Percentiles rank a stretch among this genome's conserved stretches.
phyloP scores from a whole-genome alignment of 2,329 filamentous ascomycete species.

The Alternaria triticimaculans region DNA sequence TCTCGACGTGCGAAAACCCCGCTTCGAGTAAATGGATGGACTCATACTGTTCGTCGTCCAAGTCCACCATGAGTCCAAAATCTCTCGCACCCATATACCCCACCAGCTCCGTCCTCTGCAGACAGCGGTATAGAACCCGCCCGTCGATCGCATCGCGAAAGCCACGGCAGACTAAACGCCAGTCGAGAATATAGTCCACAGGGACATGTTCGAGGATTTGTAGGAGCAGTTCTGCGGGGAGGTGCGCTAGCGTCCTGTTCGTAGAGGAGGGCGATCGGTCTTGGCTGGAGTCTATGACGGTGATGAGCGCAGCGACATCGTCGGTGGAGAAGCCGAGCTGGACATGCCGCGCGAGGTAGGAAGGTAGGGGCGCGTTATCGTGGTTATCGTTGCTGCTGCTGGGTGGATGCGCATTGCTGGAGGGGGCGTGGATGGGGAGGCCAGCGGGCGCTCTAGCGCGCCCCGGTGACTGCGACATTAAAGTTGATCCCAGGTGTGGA shows the following conservation, averaged over 20 bases:
- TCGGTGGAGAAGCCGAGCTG: constrained; percentile 34
- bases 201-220: constrained; percentile 37
- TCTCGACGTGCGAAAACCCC: constrained; percentile 12
- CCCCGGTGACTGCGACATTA: constrained; percentile 5
- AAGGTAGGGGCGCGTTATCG: constrained; percentile 15
- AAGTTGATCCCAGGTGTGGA: constrained; percentile 1
- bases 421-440: not conserved
- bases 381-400: not conserved
- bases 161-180: constrained; percentile 38
- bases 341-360: constrained; percentile 29
- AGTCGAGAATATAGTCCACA: constrained; percentile 34
- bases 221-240: constrained; percentile 42
- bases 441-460: not conserved
- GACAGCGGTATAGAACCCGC: constrained; percentile 28
- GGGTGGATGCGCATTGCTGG: too few relatives aligned
- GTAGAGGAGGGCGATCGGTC: not conserved
- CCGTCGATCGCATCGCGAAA: constrained; percentile 44
- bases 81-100: constrained; percentile 25
- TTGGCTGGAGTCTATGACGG: constrained; percentile 41
- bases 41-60: constrained; percentile 26
- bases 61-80: not conserved
- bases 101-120: constrained; percentile 30
- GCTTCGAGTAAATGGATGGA: constrained; percentile 24
- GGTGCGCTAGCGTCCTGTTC: constrained; percentile 15
- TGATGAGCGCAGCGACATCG: constrained; percentile 36